Evolutionary conservation across 2,329 filamentous ascomycete species (phyloP).

Genomic region (Cryphonectria nitschkei): DNA sequence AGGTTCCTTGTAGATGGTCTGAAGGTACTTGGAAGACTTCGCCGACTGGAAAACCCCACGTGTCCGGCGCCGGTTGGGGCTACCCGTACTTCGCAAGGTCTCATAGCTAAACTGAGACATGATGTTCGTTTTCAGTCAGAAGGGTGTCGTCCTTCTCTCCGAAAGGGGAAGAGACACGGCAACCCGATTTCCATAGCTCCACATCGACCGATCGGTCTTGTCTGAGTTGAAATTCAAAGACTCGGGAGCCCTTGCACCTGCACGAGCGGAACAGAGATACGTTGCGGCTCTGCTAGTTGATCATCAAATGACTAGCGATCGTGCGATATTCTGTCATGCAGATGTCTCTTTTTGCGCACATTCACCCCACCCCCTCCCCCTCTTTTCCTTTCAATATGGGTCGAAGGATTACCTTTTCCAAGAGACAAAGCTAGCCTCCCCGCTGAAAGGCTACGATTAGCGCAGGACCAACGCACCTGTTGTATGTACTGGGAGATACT

Average conservation of each 20-base stretch:
- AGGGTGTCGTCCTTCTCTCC: neutral
- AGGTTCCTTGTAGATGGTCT: neutral
- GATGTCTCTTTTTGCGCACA: slow-evolving; percentile 6
- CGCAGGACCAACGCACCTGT: neutral
- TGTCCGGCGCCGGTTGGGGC: slow-evolving; percentile 26
- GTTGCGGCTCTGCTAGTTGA: slow-evolving; percentile 14
- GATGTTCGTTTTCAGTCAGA: slow-evolving; percentile 12
- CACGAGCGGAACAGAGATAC: slow-evolving; percentile 8
- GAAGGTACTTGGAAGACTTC: neutral
- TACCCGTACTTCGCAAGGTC: slow-evolving; percentile 16
- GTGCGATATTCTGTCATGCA: slow-evolving; percentile 5
- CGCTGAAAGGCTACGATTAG: neutral
- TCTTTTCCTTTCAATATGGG: no score
- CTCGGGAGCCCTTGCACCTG: neutral
- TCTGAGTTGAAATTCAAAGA: neutral
- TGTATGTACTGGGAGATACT: neutral
- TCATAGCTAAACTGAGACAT: slow-evolving; percentile 27
- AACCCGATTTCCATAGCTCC: neutral
- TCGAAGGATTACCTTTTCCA: neutral
- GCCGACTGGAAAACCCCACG: slow-evolving; percentile 20
- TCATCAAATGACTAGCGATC: slow-evolving; percentile 5
- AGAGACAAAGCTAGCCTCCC: neutral
- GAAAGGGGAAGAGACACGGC: slow-evolving; percentile 11
- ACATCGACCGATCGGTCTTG: slow-evolving; percentile 7
- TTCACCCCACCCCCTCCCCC: no score